Percentiles rank a stretch among this genome's conserved stretches.
phyloP scores from a whole-genome alignment of 495 filamentous ascomycete genomes.

The Talaromyces wortmannii region DNA sequence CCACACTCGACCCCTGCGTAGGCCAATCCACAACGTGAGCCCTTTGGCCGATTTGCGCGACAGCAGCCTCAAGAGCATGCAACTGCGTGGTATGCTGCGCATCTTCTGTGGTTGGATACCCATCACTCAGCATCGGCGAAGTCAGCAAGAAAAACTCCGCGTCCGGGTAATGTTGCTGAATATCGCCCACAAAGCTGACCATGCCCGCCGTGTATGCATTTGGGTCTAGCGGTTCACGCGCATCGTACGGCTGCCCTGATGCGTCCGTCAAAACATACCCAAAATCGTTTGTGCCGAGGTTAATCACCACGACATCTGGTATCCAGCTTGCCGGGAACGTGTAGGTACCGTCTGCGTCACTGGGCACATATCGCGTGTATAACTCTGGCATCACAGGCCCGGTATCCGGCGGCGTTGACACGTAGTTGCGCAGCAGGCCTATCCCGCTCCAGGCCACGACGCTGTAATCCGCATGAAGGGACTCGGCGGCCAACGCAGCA shows the following conservation, averaged over 20 bases:
- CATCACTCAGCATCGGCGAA: slow-evolving; percentile 9
- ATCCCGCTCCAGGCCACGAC: slow-evolving; percentile 11
- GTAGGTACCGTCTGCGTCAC: slow-evolving; percentile 9
- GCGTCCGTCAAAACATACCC: neutral
- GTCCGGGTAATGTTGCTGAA: slow-evolving; percentile 7
- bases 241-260: neutral
- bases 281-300: slow-evolving; percentile 12
- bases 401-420: slow-evolving; percentile 5
- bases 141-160: slow-evolving; percentile 7
- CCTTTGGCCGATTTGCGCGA: slow-evolving; percentile 7
- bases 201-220: slow-evolving; percentile 3
- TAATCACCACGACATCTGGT: slow-evolving; percentile 9
- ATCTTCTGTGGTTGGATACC: slow-evolving; percentile 7
- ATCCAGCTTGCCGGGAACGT: slow-evolving; percentile 5
- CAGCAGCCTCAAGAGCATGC: slow-evolving; percentile 9
- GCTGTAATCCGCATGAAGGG: slow-evolving; percentile 8
- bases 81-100: slow-evolving; percentile 7
- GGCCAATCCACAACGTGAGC: slow-evolving; percentile 11
- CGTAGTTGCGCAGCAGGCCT: slow-evolving; percentile 9
- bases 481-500: slow-evolving; percentile 4
- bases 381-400: slow-evolving; percentile 11
- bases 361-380: slow-evolving; percentile 8
- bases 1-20: slow-evolving; percentile 5
- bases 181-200: slow-evolving; percentile 7
- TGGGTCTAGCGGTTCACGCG: slow-evolving; percentile 2